Percentiles rank a stretch among this genome's conserved stretches.
Conservation (phyloP, 768 basidiomycete genomes). For the Lentinula edodes region DNA sequence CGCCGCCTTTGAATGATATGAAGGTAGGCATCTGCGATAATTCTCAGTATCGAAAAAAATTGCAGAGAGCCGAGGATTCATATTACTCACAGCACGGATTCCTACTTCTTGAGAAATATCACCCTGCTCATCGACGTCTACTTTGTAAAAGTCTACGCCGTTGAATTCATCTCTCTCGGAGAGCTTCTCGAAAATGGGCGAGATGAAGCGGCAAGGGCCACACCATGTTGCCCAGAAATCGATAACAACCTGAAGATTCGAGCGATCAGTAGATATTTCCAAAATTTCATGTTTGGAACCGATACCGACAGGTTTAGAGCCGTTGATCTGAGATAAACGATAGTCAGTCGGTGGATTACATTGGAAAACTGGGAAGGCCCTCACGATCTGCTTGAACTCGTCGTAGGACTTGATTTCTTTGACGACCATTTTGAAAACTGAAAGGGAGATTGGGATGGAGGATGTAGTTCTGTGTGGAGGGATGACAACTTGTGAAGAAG, state of each 20-base stretch:
- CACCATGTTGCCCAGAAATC: constrained; percentile 82
- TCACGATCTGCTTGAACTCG: constrained; percentile 40
- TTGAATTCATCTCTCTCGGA: constrained; percentile 25
- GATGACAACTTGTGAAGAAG: background rate
- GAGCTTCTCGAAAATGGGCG: constrained; percentile 60
- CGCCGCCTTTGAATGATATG: constrained; percentile 28
- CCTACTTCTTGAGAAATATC: constrained; percentile 54
- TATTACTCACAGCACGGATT: constrained; percentile 50
- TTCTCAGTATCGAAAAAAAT: background rate
- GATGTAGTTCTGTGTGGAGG: background rate
- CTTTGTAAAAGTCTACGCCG: constrained; percentile 60
- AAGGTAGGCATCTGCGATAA: constrained; percentile 38
- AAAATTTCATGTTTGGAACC: background rate
- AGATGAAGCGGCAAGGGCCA: constrained; percentile 63
- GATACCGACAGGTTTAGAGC: constrained; percentile 24
- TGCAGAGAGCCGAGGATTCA: background rate
- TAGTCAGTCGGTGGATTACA: background rate
- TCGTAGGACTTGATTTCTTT: constrained; percentile 26
- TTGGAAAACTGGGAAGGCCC: constrained; percentile 15
- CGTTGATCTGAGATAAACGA: constrained; percentile 32
- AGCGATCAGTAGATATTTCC: background rate
- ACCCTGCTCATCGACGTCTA: constrained; percentile 59
- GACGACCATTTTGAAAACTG: constrained; percentile 29
- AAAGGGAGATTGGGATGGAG: background rate
- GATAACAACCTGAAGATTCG: constrained; percentile 32